These are phyloP conservation scores for Podaxis carcinomalis DNA, from an alignment of 768 basidiomycete genomes.

Conservation along the genomic window DNA sequence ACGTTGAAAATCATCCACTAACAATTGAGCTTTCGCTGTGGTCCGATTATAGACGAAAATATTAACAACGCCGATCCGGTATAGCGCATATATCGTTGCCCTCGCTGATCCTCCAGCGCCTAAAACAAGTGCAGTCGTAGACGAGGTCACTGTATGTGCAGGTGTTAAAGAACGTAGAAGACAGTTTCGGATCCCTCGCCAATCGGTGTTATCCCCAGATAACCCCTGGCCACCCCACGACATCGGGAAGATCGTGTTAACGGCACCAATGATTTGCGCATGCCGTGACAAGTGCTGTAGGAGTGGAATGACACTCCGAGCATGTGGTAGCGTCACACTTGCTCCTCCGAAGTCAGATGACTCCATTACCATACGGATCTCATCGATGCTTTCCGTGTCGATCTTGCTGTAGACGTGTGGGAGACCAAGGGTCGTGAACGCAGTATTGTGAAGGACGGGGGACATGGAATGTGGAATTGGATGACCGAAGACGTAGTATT, in stretches of 20 bases:
- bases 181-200: slow-evolving; percentile 63
- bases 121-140: slow-evolving; percentile 56
- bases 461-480: slow-evolving; percentile 72
- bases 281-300: slow-evolving; percentile 60
- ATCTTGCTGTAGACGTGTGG: slow-evolving; percentile 60
- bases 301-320: slow-evolving; percentile 65
- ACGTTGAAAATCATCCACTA: slow-evolving; percentile 49
- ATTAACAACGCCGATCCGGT: slow-evolving; percentile 49
- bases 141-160: slow-evolving; percentile 22
- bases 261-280: slow-evolving; percentile 68
- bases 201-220: slow-evolving; percentile 81
- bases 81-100: slow-evolving; percentile 72
- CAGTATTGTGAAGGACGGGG: slow-evolving; percentile 74
- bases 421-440: slow-evolving; percentile 57
- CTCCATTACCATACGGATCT: slow-evolving; percentile 41
- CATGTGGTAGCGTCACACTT: slow-evolving; percentile 81
- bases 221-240: slow-evolving; percentile 35
- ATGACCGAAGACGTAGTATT: slow-evolving; percentile 66
- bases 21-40: slow-evolving; percentile 47
- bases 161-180: slow-evolving; percentile 31
- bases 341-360: slow-evolving; percentile 68
- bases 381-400: slow-evolving; percentile 49
- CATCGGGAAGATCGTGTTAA: slow-evolving; percentile 65
- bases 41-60: slow-evolving; percentile 78
- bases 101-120: slow-evolving; percentile 81